Conservation (phyloP, 1,284 basidiomycete species). For the Dichomitus squalens region DNA sequence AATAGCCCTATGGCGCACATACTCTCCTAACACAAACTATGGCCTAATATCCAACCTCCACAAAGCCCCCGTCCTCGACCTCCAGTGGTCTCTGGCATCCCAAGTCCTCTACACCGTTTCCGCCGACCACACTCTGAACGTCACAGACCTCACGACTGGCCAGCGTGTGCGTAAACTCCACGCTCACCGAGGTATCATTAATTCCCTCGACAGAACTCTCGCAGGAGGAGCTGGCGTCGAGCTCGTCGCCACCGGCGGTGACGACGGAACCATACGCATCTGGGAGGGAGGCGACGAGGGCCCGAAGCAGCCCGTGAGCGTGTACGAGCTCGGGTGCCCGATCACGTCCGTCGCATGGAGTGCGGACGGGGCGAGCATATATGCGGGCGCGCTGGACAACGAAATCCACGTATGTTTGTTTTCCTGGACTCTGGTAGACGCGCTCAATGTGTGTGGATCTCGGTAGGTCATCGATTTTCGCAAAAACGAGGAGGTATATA, state of each 20-base stretch:
- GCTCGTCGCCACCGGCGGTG: slow-evolving; percentile 81
- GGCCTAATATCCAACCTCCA: slow-evolving; percentile 73
- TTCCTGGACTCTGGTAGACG: neutral
- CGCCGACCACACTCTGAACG: slow-evolving; percentile 79
- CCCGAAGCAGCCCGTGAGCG: slow-evolving; percentile 75
- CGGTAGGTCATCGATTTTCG: slow-evolving; percentile 83
- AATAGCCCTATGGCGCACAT: slow-evolving; percentile 79
- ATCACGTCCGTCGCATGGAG: slow-evolving; percentile 94
- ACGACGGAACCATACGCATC: slow-evolving; percentile 86
- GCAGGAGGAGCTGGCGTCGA: slow-evolving; percentile 81
- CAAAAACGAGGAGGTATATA: slow-evolving; percentile 76
- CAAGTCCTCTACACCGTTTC: slow-evolving; percentile 78
- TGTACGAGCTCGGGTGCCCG: slow-evolving; percentile 84
- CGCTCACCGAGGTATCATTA: slow-evolving; percentile 88
- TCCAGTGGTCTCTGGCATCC: slow-evolving; percentile 79
- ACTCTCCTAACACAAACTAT: slow-evolving; percentile 81
- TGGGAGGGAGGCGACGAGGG: slow-evolving; percentile 85
- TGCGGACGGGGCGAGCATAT: slow-evolving; percentile 83
- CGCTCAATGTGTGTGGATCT: neutral
- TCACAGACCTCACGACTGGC: slow-evolving; percentile 79
- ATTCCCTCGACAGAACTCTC: slow-evolving; percentile 83
- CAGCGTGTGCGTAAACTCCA: slow-evolving; percentile 74
- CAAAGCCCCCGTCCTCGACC: slow-evolving; percentile 79
- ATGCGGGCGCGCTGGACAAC: slow-evolving; percentile 91
- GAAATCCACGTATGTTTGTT: slow-evolving; percentile 79